Conservation (phyloP, 2,329 filamentous ascomycete genomes). For the Pezicula rhizophila region DNA sequence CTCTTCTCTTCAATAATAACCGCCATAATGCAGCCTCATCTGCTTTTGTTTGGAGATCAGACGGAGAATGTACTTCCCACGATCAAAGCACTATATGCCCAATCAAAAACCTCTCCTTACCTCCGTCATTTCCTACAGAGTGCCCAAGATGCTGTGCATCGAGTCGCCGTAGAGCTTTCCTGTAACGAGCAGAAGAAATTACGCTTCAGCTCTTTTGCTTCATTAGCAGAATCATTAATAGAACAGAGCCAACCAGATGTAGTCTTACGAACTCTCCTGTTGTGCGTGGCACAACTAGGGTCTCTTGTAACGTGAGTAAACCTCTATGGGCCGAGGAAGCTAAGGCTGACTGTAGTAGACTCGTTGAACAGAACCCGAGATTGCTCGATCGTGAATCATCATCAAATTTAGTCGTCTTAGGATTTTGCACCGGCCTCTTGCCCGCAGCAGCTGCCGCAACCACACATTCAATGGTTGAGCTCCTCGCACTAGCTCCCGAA, state of each 20-base stretch:
- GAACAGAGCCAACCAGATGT: not conserved
- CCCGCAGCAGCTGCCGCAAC: constrained; percentile 10
- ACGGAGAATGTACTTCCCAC: not conserved
- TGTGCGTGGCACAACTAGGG: not conserved
- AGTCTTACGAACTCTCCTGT: constrained; percentile 1
- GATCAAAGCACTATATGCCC: not conserved
- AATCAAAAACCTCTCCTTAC: not conserved
- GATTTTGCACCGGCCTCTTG: constrained; percentile 16
- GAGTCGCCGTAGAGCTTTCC: not conserved
- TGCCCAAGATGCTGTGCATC: constrained; percentile 1
- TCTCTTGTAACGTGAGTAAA: not conserved
- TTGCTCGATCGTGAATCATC: not conserved
- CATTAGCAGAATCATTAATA: not conserved
- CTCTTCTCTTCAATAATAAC: not conserved
- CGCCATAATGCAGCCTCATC: not conserved
- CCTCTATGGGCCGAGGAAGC: not conserved
- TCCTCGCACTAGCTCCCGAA: constrained; percentile 3
- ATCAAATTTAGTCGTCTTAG: constrained; percentile 1
- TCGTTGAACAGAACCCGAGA: not conserved
- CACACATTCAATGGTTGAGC: constrained; percentile 5
- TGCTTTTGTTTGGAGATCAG: constrained; percentile 4
- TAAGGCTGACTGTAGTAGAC: not conserved
- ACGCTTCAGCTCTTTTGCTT: constrained; percentile 1
- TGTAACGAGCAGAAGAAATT: not conserved
- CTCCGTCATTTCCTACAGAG: not conserved